These are phyloP conservation scores for Dalbergia oliveri DNA, from an alignment of 306 rosid species.

Conservation along the genomic window DNA sequence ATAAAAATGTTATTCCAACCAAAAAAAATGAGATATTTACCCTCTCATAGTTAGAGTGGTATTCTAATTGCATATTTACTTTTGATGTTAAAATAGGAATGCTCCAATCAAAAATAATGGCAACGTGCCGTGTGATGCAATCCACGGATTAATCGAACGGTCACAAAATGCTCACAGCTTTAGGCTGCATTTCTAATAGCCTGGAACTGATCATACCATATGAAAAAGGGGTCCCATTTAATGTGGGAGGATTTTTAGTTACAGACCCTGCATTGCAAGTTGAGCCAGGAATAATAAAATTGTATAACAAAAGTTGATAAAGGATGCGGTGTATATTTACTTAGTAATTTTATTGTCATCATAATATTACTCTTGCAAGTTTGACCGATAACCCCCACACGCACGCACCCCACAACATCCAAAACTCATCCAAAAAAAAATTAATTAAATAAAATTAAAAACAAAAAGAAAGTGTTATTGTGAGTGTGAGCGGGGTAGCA, in stretches of 20 bases:
- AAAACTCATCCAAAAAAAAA: slow-evolving; percentile 16
- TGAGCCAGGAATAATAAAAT: too few relatives aligned
- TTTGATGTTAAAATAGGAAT: too few relatives aligned
- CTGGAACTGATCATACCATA: slow-evolving; percentile 42
- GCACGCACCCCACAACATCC: slow-evolving; percentile 58
- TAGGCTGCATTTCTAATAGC: slow-evolving; percentile 32
- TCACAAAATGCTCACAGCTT: background rate
- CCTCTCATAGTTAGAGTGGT: too few relatives aligned
- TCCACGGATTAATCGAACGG: slow-evolving; percentile 35
- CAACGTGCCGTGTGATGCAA: slow-evolving; percentile 22
- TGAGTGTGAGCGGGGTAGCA: slow-evolving; percentile 43
- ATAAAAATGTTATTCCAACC: too few relatives aligned
- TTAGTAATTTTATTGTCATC: too few relatives aligned
- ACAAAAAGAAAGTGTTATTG: background rate
- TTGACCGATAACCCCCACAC: slow-evolving; percentile 56
- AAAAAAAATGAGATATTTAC: too few relatives aligned
- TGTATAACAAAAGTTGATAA: too few relatives aligned
- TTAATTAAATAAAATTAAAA: background rate
- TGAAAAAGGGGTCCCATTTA: slow-evolving; percentile 53
- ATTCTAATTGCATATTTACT: too few relatives aligned
- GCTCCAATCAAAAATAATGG: too few relatives aligned
- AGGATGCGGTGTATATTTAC: too few relatives aligned
- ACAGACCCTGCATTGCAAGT: slow-evolving; percentile 50
- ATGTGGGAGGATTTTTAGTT: slow-evolving; percentile 61
- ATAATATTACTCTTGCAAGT: too few relatives aligned